Base-by-base conservation (phyloP, 2,329 filamentous ascomycete genomes). In the Fusarium neocosmosporiellum region DNA sequence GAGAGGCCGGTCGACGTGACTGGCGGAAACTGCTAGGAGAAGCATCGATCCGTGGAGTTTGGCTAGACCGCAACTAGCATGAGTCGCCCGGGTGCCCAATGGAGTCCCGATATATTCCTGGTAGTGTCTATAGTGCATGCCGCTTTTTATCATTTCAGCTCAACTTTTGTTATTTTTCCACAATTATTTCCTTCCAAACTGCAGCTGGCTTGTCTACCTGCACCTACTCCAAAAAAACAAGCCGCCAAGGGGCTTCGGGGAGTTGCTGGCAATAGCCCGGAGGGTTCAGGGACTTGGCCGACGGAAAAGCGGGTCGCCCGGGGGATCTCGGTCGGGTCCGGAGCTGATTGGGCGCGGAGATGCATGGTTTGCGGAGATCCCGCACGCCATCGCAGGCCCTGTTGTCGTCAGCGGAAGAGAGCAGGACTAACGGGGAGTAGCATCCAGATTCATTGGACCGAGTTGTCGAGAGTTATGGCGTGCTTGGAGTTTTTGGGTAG, bases 311-410 rank as follows among this genome's bases (percentile, higher is more conserved):
- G 57, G 62, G 55, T 31, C 7, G 34, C 2, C 36, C 58, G 36
- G 63, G 71, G 57, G 66, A 33, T 59, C 50, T 76, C 75, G 75
- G 75, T 43, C 75, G 69, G 68, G 10, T n/a, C 8, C 4, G 4
- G 22, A 1, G 16, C 0, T 70, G 27, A 77, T 71, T 71, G 75
- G 75, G 1, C 39, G 4, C 24, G 11, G 7, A n/a, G 24, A 11
- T n/a, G 36, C 7, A 16, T 22, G 34, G 36, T 63, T 48, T 74
- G 73, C 72, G 75, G 75, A 62, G 70, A 70, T 65, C 70, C 75
- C 74, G 75, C 75, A 77, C 75, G 75, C 74, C 72, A 77, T 77
- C 57, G 39, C 39, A 33, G 48, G 64, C 59, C 65, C 33, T 57
- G 43, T 41, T 78, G 70, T 73, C 72, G 75, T 71, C 61, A 73